Conservation (phyloP, 345 rosid genomes). For the Linum tenue region DNA sequence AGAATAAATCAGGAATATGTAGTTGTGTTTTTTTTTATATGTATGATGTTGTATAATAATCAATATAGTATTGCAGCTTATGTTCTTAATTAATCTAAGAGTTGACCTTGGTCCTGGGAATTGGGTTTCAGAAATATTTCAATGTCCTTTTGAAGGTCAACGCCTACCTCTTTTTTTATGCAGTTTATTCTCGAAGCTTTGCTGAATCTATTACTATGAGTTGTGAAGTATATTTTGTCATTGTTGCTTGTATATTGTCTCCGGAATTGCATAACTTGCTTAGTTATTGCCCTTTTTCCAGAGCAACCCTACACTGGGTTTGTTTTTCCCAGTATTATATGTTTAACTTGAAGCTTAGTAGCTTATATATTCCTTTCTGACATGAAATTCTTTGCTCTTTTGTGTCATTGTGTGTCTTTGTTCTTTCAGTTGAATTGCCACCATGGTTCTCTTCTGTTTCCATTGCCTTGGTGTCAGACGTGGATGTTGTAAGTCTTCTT, state of each 20-base stretch:
- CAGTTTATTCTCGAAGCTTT: neutral
- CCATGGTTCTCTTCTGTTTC: constrained; percentile 84
- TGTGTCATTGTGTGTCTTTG: constrained; percentile 14
- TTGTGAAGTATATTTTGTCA: neutral
- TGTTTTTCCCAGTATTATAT: neutral
- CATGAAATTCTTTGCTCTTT: neutral
- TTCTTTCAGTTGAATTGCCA: constrained; percentile 78
- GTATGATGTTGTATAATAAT: neutral
- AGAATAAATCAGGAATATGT: neutral
- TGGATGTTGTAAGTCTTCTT: constrained; percentile 61
- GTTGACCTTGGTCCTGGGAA: neutral
- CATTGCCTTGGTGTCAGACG: constrained; percentile 62
- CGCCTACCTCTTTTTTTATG: neutral
- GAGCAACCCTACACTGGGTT: neutral
- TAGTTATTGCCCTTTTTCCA: neutral
- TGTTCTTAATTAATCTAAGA: neutral
- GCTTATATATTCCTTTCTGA: neutral
- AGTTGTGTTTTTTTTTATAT: neutral
- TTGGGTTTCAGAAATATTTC: neutral
- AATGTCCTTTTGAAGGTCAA: neutral
- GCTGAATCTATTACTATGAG: neutral
- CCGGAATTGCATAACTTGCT: neutral
- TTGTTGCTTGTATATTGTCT: too few species aligned
- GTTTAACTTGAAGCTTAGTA: neutral
- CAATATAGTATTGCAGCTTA: neutral